A percentile compares a stretch with the other conserved stretches of the same genome.
These are phyloP conservation scores for Lipomyces orientalis DNA, from an alignment of 805 yeast species.

Conservation along the genomic window DNA sequence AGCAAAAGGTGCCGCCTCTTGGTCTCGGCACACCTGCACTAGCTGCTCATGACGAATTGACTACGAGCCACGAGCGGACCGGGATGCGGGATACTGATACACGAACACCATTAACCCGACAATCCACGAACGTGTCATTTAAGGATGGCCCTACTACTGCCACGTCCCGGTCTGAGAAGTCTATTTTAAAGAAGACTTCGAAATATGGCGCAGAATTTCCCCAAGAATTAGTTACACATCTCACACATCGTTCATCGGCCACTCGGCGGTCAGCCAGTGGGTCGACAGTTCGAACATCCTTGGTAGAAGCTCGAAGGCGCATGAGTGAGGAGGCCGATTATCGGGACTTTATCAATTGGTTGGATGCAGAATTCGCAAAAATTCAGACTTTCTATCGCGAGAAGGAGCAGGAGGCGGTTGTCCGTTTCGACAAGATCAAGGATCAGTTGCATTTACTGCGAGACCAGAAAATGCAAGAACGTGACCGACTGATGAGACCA, in stretches of 20 bases:
- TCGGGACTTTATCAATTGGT: slow-evolving; percentile 66
- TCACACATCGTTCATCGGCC: not conserved
- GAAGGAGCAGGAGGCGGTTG: slow-evolving; percentile 64
- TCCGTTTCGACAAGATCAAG: slow-evolving; percentile 64
- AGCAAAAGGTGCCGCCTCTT: slow-evolving; percentile 14
- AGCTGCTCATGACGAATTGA: not conserved
- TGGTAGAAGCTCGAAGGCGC: slow-evolving; percentile 15
- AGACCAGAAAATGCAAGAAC: slow-evolving; percentile 53
- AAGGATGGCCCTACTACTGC: not conserved
- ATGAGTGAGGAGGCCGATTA: slow-evolving; percentile 44
- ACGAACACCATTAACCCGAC: not conserved
- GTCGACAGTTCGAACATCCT: slow-evolving; percentile 10
- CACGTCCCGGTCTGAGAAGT: slow-evolving; percentile 7
- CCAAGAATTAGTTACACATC: not conserved
- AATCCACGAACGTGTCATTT: not conserved
- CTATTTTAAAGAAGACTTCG: slow-evolving; percentile 17
- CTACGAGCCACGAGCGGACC: not conserved
- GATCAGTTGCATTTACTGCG: slow-evolving; percentile 70
- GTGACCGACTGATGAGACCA: slow-evolving; percentile 6
- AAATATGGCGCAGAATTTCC: slow-evolving; percentile 2
- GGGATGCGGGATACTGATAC: not conserved
- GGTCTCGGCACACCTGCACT: slow-evolving; percentile 32
- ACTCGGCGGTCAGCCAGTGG: slow-evolving; percentile 1
- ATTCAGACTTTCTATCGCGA: slow-evolving; percentile 66
- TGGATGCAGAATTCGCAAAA: slow-evolving; percentile 63